Conservation (phyloP, 2,329 filamentous ascomycete species). For the Cordyceps fumosorosea region DNA sequence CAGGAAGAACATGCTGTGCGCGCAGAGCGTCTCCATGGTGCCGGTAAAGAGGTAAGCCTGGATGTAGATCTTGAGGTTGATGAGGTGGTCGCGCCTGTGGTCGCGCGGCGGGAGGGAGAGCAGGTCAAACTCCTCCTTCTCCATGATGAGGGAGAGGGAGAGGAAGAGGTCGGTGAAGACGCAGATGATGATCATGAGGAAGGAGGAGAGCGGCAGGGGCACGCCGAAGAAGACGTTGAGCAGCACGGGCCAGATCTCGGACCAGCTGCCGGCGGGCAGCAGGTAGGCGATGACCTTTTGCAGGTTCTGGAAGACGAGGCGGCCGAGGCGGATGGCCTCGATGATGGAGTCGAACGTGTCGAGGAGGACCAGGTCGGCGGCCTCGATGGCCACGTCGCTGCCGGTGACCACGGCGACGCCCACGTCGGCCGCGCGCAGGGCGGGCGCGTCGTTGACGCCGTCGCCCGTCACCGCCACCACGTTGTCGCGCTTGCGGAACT, state of each 20-base stretch:
- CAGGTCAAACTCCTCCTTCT: constrained; percentile 48
- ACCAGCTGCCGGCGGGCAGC: constrained; percentile 46
- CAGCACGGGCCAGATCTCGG: constrained; percentile 51
- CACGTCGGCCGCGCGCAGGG: constrained; percentile 58
- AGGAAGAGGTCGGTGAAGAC: constrained; percentile 50
- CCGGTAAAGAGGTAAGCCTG: constrained; percentile 48
- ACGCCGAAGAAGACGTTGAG: constrained; percentile 51
- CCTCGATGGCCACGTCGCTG: constrained; percentile 57
- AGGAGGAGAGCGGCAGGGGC: constrained; percentile 42
- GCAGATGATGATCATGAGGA: constrained; percentile 53
- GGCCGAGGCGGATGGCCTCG: constrained; percentile 48
- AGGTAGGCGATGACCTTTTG: constrained; percentile 38
- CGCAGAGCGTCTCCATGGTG: constrained; percentile 42
- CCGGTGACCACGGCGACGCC: constrained; percentile 62
- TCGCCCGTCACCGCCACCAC: constrained; percentile 69
- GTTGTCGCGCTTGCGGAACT: constrained; percentile 52
- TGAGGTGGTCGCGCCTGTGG: constrained; percentile 43
- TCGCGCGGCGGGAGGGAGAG: constrained; percentile 44
- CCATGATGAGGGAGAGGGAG: constrained; percentile 46
- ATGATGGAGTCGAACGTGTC: constrained; percentile 68
- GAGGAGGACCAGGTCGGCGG: constrained; percentile 60
- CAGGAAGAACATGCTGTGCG: constrained; percentile 48
- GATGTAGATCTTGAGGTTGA: constrained; percentile 43
- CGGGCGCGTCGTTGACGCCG: constrained; percentile 61
- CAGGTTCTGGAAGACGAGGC: constrained; percentile 35